Percentiles rank a stretch among this genome's conserved stretches.
These are phyloP conservation scores for Plasmopara halstedii DNA, from an alignment of 352 stramenopile species.

Conservation along the genomic window DNA sequence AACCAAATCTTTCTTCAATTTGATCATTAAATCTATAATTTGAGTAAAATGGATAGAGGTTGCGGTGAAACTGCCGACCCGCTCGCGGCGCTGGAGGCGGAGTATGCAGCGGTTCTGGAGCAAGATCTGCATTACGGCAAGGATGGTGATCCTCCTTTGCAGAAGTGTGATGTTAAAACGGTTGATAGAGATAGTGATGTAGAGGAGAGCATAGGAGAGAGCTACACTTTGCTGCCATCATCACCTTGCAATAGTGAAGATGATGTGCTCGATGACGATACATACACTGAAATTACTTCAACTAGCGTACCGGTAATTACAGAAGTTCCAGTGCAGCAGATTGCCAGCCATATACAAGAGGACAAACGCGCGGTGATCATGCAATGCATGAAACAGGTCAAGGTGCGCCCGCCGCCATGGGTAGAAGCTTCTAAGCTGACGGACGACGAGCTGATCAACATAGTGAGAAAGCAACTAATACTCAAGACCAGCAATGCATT, in stretches of 20 bases:
- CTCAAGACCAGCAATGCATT: constrained; percentile 3
- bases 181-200: constrained; percentile 11
- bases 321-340: constrained; percentile 1
- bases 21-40: too few species aligned
- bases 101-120: constrained; percentile 53
- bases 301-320: background rate
- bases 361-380: constrained; percentile 37
- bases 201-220: constrained; percentile 18
- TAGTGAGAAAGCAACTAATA: constrained; percentile 37
- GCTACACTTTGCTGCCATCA: constrained; percentile 24
- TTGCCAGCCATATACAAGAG: constrained; percentile 16
- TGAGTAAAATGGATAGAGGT: background rate
- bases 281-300: background rate
- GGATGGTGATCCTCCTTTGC: background rate
- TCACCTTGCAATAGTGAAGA: constrained; percentile 23
- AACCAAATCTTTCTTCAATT: too few species aligned
- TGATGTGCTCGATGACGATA: constrained; percentile 11
- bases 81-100: constrained; percentile 44
- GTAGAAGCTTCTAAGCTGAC: constrained; percentile 26
- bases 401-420: constrained; percentile 44
- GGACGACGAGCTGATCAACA: constrained; percentile 44
- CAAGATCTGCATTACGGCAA: constrained; percentile 17
- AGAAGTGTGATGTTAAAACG: constrained; percentile 6
- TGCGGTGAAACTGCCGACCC: constrained; percentile 22
- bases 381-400: constrained; percentile 43